Evolutionary conservation across 2,329 filamentous ascomycete species (phyloP).

Genomic region (Teratosphaeria epicoccoides): DNA sequence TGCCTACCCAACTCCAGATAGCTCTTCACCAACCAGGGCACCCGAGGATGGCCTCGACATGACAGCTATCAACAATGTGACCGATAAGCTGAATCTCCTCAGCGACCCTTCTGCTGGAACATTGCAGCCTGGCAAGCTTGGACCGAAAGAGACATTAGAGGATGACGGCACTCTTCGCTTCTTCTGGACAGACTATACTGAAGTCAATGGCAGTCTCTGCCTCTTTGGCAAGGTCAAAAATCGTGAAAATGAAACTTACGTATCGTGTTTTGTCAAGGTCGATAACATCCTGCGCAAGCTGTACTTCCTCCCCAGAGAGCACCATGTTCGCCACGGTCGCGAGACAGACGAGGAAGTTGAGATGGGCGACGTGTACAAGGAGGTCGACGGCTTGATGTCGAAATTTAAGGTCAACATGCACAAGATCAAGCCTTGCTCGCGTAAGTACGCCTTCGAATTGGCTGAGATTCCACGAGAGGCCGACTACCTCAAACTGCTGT

Average conservation of each 20-base stretch:
- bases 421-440: slow-evolving; percentile 81
- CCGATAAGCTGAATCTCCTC: slow-evolving; percentile 73
- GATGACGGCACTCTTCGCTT: slow-evolving; percentile 83
- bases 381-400: slow-evolving; percentile 81
- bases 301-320: slow-evolving; percentile 76
- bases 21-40: slow-evolving; percentile 62
- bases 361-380: slow-evolving; percentile 81
- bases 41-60: slow-evolving; percentile 52
- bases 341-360: slow-evolving; percentile 68
- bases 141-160: slow-evolving; percentile 77
- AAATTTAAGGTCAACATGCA: slow-evolving; percentile 76
- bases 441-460: slow-evolving; percentile 95
- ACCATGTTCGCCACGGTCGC: slow-evolving; percentile 47
- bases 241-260: slow-evolving; percentile 65
- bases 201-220: slow-evolving; percentile 81
- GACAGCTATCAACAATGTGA: slow-evolving; percentile 80
- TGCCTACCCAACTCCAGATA: slow-evolving; percentile 58
- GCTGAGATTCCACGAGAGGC: slow-evolving; percentile 75
- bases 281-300: slow-evolving; percentile 90
- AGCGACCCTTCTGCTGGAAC: slow-evolving; percentile 60
- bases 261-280: slow-evolving; percentile 91
- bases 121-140: slow-evolving; percentile 65
- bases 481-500: slow-evolving; percentile 90
- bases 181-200: slow-evolving; percentile 96
- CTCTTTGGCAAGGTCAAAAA: slow-evolving; percentile 94